Conservation (phyloP, 2,329 filamentous ascomycete genomes). For the Beauveria medogensis region DNA sequence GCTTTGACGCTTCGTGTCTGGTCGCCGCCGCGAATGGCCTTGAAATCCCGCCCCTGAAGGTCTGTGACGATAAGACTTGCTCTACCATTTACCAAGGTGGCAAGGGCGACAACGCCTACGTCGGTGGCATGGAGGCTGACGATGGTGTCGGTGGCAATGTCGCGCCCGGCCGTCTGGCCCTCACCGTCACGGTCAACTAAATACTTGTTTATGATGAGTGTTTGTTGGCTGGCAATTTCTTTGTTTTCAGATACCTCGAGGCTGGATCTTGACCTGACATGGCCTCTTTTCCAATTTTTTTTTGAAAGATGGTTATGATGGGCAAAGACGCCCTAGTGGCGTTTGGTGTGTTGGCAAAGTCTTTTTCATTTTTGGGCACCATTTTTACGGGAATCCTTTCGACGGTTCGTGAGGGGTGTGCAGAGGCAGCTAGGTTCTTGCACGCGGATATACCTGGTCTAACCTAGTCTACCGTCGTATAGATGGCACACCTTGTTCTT, state of each 20-base stretch:
- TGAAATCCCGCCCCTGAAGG: constrained; percentile 27
- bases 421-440: neutral
- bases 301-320: neutral
- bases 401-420: constrained; percentile 7
- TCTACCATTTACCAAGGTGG: constrained; percentile 31
- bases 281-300: neutral
- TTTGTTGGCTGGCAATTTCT: neutral
- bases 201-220: neutral
- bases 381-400: neutral
- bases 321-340: constrained; percentile 11
- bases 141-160: constrained; percentile 36
- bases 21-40: constrained; percentile 29
- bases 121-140: constrained; percentile 25
- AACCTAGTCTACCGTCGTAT: neutral
- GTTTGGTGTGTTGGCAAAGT: constrained; percentile 9
- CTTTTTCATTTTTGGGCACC: neutral
- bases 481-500: constrained; percentile 10
- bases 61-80: constrained; percentile 32
- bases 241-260: constrained; percentile 9
- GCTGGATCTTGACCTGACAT: constrained; percentile 2
- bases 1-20: constrained; percentile 42
- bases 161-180: constrained; percentile 19
- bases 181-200: constrained; percentile 27
- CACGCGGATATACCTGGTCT: neutral
- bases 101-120: constrained; percentile 30